These are phyloP conservation scores for Pisolithus tinctorius DNA, from an alignment of 768 basidiomycete species.

Conservation along the genomic window DNA sequence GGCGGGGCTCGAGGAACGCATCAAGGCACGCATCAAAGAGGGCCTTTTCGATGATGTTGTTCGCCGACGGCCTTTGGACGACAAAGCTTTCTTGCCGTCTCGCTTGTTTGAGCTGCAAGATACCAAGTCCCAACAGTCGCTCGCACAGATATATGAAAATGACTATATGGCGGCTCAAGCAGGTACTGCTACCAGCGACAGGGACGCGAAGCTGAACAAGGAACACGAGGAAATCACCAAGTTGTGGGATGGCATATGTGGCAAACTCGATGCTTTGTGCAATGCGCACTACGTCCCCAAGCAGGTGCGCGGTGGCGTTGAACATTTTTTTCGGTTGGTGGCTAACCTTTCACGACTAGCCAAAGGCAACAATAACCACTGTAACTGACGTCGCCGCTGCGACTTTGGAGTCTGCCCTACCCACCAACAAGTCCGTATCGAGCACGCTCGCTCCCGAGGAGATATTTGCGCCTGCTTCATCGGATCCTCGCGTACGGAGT, in stretches of 20 bases:
- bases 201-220: constrained; percentile 81
- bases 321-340: not conserved
- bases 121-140: constrained; percentile 77
- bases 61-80: constrained; percentile 69
- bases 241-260: constrained; percentile 79
- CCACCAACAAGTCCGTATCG: constrained; percentile 66
- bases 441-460: constrained; percentile 94
- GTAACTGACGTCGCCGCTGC: constrained; percentile 77
- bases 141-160: constrained; percentile 95
- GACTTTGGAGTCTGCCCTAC: constrained; percentile 84
- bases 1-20: constrained; percentile 76
- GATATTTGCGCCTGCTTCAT: constrained; percentile 56
- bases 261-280: constrained; percentile 87
- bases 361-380: constrained; percentile 82
- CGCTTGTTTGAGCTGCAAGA: constrained; percentile 85
- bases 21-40: constrained; percentile 84
- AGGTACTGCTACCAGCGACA: constrained; percentile 54
- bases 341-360: constrained; percentile 38
- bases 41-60: constrained; percentile 87
- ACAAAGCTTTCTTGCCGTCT: constrained; percentile 88
- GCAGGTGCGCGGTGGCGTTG: constrained; percentile 47
- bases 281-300: constrained; percentile 96
- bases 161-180: constrained; percentile 72
- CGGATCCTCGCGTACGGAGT: constrained; percentile 55
- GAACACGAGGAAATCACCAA: constrained; percentile 85